Evolutionary conservation across 305 asterid genomes (phyloP), one percentile per base, ranked within the genome.

Genomic region (Withania somnifera): DNA sequence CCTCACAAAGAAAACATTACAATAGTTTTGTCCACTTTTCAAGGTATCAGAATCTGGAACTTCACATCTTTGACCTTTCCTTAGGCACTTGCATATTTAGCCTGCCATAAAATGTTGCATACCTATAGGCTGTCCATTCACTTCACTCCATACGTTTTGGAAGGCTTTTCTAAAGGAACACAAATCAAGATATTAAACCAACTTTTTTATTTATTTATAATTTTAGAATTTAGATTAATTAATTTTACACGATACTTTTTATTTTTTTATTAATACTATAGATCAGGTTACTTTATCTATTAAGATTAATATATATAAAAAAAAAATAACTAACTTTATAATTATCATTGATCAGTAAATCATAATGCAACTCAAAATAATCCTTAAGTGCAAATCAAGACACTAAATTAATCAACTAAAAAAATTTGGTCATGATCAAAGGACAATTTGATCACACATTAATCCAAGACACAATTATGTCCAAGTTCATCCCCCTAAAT

Each of bases 401-500:
- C n/a, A n/a, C n/a, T n/a, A n/a, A n/a, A n/a, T n/a, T n/a, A n/a
- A n/a, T n/a, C n/a, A n/a, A n/a, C n/a, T n/a, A n/a, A n/a, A n/a
- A 30, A 36, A 36, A 36, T 36, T 19, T 6, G 22, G 10, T 57
- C 32, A 26, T 60, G 32, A 64, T 30, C 42, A 64, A n/a, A 73
- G 17, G 13, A 47, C 36, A 73, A 28, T 26, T 73, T 28, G 38
- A 71, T 42, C 38, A 45, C 38, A 45, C 38, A 71, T 15, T 71
- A 71, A 45, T 71, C 78, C 78, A 71, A 71, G 11, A 45, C 20
- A 42, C 20, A 42, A 60, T 6, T 22, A 30, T 68, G 97, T 93
- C 96, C 87, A 90, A 89, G 83, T 91, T 88, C 96, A 91, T 89
- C 91, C 93, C 63, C 91, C 88, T 81, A 54, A 83, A 42, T 15